phyloP scores from a whole-genome alignment of 2,329 filamentous ascomycete species.

The Mycosphaerella sp. region DNA sequence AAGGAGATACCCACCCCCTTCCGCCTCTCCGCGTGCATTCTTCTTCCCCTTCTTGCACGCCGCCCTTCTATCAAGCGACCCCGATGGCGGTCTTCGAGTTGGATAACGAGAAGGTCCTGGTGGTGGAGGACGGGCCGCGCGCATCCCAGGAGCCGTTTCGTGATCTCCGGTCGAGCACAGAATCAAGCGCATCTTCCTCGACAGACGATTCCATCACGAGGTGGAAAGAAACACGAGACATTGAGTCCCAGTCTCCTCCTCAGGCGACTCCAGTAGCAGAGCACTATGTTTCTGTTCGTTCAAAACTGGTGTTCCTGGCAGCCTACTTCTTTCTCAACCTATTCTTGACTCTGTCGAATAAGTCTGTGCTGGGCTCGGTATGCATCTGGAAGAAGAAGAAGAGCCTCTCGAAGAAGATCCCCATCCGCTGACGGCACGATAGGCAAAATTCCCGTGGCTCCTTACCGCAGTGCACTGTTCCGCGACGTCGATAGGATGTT shows the following conservation, averaged over 20 bases:
- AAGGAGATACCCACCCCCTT: not conserved
- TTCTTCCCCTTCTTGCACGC: not conserved
- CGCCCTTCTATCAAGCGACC: not conserved
- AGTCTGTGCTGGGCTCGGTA: slow-evolving; percentile 47
- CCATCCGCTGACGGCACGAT: slow-evolving; percentile 4
- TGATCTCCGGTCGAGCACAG: slow-evolving; percentile 12
- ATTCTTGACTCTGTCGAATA: slow-evolving; percentile 54
- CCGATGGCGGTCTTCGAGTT: slow-evolving; percentile 1
- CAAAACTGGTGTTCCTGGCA: slow-evolving; percentile 26
- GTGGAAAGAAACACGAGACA: slow-evolving; percentile 4
- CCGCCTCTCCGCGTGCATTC: not conserved
- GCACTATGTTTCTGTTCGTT: slow-evolving; percentile 19
- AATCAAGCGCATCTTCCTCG: slow-evolving; percentile 7
- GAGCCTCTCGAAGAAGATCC: too few species aligned
- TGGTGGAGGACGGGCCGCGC: not conserved
- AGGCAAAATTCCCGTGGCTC: slow-evolving; percentile 56
- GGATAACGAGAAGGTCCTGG: slow-evolving; percentile 3
- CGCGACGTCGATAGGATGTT: slow-evolving; percentile 54
- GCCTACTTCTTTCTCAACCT: slow-evolving; percentile 49
- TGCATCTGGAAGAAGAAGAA: not conserved
- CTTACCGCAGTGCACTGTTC: slow-evolving; percentile 54
- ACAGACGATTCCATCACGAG: not conserved
- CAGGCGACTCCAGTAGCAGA: slow-evolving; percentile 16
- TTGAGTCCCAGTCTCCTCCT: slow-evolving; percentile 9
- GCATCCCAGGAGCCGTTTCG: slow-evolving; percentile 3